phyloP scores from a whole-genome alignment of 2,329 filamentous ascomycete species.

The Cladorrhinum sp. region DNA sequence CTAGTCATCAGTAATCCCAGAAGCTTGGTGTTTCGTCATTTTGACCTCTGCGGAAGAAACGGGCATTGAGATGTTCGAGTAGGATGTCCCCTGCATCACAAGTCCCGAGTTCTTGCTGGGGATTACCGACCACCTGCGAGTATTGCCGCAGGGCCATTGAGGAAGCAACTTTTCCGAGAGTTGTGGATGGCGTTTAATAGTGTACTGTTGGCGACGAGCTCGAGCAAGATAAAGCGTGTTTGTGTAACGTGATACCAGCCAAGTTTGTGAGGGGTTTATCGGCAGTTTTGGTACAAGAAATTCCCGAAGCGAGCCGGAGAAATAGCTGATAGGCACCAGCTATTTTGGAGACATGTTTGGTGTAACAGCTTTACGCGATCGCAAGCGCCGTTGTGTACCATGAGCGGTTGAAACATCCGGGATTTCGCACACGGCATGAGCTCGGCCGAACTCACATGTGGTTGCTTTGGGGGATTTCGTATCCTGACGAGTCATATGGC shows the following conservation, averaged over 20 bases:
- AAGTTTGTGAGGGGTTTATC: background rate
- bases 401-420: background rate
- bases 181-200: background rate
- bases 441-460: background rate
- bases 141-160: background rate
- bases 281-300: conserved; percentile 3
- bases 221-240: background rate
- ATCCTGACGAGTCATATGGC: conserved; percentile 3
- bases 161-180: background rate
- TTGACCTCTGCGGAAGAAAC: background rate
- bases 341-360: background rate
- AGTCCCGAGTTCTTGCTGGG: no score
- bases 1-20: conserved; percentile 6
- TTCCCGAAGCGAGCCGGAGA: background rate
- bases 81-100: no score
- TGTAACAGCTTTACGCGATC: background rate
- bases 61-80: background rate
- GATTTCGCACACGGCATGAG: conserved; percentile 5
- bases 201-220: background rate
- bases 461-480: background rate
- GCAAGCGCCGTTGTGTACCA: background rate
- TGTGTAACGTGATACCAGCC: conserved; percentile 3
- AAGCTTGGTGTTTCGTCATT: background rate
- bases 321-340: background rate
- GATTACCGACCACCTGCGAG: background rate